A percentile compares a stretch with the other conserved stretches of the same genome.
phyloP scores from a whole-genome alignment of 2,329 filamentous ascomycete genomes.

The Arachnopeziza araneosa region DNA sequence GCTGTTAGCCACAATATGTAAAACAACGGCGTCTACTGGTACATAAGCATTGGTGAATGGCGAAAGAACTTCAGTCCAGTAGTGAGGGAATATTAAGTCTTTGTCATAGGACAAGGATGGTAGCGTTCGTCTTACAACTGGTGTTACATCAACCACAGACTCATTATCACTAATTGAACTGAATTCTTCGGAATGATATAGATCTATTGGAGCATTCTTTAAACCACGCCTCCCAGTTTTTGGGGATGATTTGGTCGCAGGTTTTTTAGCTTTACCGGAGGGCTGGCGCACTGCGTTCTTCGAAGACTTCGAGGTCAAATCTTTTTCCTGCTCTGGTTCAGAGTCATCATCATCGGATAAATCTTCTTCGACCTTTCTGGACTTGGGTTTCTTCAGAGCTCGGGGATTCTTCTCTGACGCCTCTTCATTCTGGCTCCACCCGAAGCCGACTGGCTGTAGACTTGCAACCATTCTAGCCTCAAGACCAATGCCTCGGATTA shows the following conservation, averaged over 20 bases:
- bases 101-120: constrained; percentile 56
- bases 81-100: constrained; percentile 78
- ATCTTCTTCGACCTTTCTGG: constrained; percentile 1
- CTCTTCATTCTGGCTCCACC: constrained; percentile 84
- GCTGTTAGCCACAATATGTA: constrained; percentile 62
- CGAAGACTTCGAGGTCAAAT: background rate
- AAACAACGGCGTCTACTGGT: constrained; percentile 69
- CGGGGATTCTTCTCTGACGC: constrained; percentile 43
- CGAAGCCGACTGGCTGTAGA: constrained; percentile 81
- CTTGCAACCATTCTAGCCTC: constrained; percentile 80
- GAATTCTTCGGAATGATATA: constrained; percentile 44
- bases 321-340: background rate
- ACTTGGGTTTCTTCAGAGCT: constrained; percentile 18
- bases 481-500: constrained; percentile 73
- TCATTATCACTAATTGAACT: constrained; percentile 46
- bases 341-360: constrained; percentile 35
- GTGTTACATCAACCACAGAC: constrained; percentile 50
- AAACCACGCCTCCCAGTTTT: constrained; percentile 18
- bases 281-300: background rate
- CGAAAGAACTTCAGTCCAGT: constrained; percentile 89
- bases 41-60: constrained; percentile 74
- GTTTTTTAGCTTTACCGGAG: constrained; percentile 35
- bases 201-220: constrained; percentile 35
- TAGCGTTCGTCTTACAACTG: constrained; percentile 10
- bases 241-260: constrained; percentile 2